A percentile compares a stretch with the other conserved stretches of the same genome.
These are phyloP conservation scores for Agaricus blazei DNA, from an alignment of 768 basidiomycete species.

Conservation along the genomic window DNA sequence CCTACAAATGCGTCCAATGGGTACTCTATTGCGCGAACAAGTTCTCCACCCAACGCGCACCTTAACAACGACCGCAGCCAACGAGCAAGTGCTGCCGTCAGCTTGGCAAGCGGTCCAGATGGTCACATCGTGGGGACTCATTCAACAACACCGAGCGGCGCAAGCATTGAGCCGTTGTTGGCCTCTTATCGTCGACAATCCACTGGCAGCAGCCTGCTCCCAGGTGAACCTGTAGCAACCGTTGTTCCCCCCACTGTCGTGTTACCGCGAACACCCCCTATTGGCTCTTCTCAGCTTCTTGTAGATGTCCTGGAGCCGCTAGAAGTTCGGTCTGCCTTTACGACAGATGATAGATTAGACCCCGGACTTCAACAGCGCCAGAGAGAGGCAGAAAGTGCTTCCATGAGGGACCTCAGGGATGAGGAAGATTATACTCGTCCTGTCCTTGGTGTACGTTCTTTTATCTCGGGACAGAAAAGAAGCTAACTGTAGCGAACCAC, in stretches of 20 bases:
- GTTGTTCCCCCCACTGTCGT: constrained; percentile 14
- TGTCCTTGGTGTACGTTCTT: constrained; percentile 45
- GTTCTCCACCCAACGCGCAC: constrained; percentile 35
- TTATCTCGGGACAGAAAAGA: background rate
- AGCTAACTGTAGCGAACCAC: background rate
- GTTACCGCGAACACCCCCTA: constrained; percentile 28
- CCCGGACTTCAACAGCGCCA: constrained; percentile 36
- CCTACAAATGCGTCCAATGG: constrained; percentile 25
- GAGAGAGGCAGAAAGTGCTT: constrained; percentile 22
- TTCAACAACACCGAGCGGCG: constrained; percentile 10
- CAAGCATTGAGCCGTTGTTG: constrained; percentile 22
- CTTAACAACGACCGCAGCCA: constrained; percentile 19
- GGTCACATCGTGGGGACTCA: constrained; percentile 6
- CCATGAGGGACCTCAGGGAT: constrained; percentile 34
- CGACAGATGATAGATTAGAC: constrained; percentile 38
- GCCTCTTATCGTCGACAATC: constrained; percentile 20
- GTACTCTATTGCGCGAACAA: constrained; percentile 23
- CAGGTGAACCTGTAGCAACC: constrained; percentile 15
- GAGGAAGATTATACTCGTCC: constrained; percentile 53
- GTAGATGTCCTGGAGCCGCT: constrained; percentile 10
- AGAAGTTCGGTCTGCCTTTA: constrained; percentile 27
- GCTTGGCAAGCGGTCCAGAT: constrained; percentile 6
- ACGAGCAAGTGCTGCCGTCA: constrained; percentile 12
- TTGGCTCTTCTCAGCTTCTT: background rate
- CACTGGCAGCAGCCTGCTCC: background rate